Conservation (phyloP, 495 filamentous ascomycete genomes). For the Durotheca rogersii region DNA sequence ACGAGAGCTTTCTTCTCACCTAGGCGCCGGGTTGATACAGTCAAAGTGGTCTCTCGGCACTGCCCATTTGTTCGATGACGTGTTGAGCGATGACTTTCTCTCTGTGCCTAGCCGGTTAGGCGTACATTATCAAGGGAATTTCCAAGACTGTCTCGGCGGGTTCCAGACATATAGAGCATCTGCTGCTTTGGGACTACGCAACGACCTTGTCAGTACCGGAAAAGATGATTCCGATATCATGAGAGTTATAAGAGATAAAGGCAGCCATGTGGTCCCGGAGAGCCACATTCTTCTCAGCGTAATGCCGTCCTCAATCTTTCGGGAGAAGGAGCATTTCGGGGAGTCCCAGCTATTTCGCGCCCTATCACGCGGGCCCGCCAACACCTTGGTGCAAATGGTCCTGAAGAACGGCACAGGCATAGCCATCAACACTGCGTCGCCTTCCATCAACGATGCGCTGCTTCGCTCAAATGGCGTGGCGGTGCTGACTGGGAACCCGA, state of each 20-base stretch:
- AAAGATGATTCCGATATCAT: slow-evolving; percentile 93
- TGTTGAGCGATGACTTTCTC: slow-evolving; percentile 86
- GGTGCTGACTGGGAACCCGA: slow-evolving; percentile 80
- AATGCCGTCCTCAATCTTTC: slow-evolving; percentile 72
- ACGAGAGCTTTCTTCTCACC: slow-evolving; percentile 77
- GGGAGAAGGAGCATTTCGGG: slow-evolving; percentile 70
- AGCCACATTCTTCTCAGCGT: slow-evolving; percentile 81
- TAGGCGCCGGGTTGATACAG: slow-evolving; percentile 71
- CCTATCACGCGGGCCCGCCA: slow-evolving; percentile 71
- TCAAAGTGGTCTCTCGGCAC: slow-evolving; percentile 87
- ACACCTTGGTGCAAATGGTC: slow-evolving; percentile 69
- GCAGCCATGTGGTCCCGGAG: slow-evolving; percentile 77
- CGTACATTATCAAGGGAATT: slow-evolving; percentile 88
- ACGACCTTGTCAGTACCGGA: slow-evolving; percentile 86
- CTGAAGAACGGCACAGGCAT: slow-evolving; percentile 73
- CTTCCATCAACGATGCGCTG: slow-evolving; percentile 86
- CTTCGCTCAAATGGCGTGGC: slow-evolving; percentile 74
- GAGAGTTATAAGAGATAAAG: slow-evolving; percentile 78
- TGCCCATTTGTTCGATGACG: slow-evolving; percentile 83
- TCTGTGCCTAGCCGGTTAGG: slow-evolving; percentile 89
- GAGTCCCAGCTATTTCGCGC: slow-evolving; percentile 74
- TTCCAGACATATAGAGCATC: slow-evolving; percentile 98
- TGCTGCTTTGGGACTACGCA: slow-evolving; percentile 82
- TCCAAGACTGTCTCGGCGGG: slow-evolving; percentile 91
- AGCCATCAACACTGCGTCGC: slow-evolving; percentile 83